Evolutionary conservation across 208 protist species (phyloP), one percentile per base, ranked within the genome.

Genomic region (Leptomonas seymouri): DNA sequence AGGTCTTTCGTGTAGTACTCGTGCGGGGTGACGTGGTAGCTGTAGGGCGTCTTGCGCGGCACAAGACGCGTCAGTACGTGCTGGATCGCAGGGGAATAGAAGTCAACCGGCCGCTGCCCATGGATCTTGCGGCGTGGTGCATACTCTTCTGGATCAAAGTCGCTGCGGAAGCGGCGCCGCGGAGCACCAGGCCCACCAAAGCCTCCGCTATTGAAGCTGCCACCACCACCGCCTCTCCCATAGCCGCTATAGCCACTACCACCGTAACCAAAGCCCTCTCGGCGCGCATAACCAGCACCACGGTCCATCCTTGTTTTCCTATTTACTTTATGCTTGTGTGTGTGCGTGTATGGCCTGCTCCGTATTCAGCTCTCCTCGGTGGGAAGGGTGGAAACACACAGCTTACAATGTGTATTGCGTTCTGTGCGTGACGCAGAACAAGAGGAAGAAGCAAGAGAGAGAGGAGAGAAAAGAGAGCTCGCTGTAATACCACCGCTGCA

Each of bases 1-100:
- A 94, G 73, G 64, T 96, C 88, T 72, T 96, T 93, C 11, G 84
- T 83, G 78, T 90, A 93, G 69, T 92, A 94, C 68, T 89, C 85
- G 67, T 96, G 87, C 30, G 91, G 91, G 0, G 81, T 76, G 39
- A 96, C 86, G 63, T 94, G 91, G 58, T 87, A 94, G 44, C 67
- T 74, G 68, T 88, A 96, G 11, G 86, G 82, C 0, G 85, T 94
- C 28, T 76, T 74, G 45, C 74, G 77, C 31, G 78, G 82, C 58
- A 82, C 45, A n/a, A 94, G 78, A 25, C 91, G 86, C n/a, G 85
- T 93, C 27, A 84, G 74, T 9, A 96, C 81, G 64, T 94, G 83
- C 20, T 78, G 88, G 66, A 96, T 94, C 49, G 91, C 82, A 18
- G 87, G 79, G 3, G 88, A 86, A 70, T 91, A 96, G 71, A 91